Conservation (phyloP, 1,139 yeast genomes). For the Yamadazyma sp. region DNA sequence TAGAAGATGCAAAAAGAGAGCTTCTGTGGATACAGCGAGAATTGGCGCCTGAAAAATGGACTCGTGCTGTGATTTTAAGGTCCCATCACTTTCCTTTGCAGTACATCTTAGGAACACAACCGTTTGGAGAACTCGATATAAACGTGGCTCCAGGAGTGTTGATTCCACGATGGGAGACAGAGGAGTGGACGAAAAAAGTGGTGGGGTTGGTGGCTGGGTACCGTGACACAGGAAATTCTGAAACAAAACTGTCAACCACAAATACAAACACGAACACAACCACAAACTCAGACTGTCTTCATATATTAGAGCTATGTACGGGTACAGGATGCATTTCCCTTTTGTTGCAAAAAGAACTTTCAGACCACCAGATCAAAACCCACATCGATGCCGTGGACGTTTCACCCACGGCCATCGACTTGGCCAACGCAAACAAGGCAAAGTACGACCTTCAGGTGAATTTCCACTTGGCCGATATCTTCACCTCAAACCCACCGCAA, state of each 20-base stretch:
- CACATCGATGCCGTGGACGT: conserved; percentile 47
- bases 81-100: conserved; percentile 66
- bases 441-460: conserved; percentile 15
- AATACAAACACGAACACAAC: background rate
- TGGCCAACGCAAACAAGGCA: conserved; percentile 49
- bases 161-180: conserved; percentile 95
- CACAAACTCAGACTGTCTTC: conserved; percentile 13
- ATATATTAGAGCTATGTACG: conserved; percentile 73
- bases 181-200: conserved; percentile 68
- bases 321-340: conserved; percentile 90
- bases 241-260: too few relatives aligned
- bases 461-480: conserved; percentile 27
- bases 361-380: conserved; percentile 6
- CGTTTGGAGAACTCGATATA: conserved; percentile 72
- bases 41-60: conserved; percentile 37
- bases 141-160: conserved; percentile 64
- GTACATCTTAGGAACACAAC: conserved; percentile 81
- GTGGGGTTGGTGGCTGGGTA: conserved; percentile 5
- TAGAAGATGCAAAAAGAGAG: conserved; percentile 36
- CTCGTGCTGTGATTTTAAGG: conserved; percentile 37
- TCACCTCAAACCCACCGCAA: conserved; percentile 12
- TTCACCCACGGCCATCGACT: conserved; percentile 49
- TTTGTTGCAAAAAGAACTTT: conserved; percentile 37
- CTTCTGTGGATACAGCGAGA: conserved; percentile 43
- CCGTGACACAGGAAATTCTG: too few relatives aligned